Conservation (phyloP, 768 basidiomycete genomes). For the Trametes meyenii region DNA sequence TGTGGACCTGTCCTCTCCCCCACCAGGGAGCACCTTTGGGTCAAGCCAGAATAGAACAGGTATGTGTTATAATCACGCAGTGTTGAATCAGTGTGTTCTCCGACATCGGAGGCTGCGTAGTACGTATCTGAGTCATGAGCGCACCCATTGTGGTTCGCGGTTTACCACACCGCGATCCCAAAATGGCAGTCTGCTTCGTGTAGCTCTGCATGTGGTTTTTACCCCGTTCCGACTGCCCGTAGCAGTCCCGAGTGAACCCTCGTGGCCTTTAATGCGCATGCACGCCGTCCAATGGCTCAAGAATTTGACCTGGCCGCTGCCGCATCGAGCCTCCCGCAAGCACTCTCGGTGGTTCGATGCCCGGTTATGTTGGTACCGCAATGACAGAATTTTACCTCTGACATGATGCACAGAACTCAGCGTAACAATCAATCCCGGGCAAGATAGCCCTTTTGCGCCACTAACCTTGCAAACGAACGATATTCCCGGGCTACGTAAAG, state of each 20-base stretch:
- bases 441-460: conserved; percentile 37
- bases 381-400: not conserved
- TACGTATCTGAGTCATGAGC: too few species aligned
- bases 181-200: too few species aligned
- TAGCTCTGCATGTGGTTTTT: too few species aligned
- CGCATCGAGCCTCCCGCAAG: too few species aligned
- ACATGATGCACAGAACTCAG: conserved; percentile 46
- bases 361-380: not conserved
- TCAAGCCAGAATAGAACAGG: conserved; percentile 44
- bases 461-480: conserved; percentile 52
- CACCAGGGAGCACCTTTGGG: conserved; percentile 28
- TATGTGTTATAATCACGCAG: conserved; percentile 27
- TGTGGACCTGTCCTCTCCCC: conserved; percentile 36
- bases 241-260: too few species aligned
- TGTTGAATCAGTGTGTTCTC: not conserved
- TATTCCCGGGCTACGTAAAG: conserved; percentile 45
- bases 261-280: too few species aligned
- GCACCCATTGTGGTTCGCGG: too few species aligned
- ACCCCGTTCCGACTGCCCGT: too few species aligned
- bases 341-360: not conserved
- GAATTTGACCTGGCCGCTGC: too few species aligned
- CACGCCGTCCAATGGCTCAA: too few species aligned
- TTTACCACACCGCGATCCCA: too few species aligned
- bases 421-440: conserved; percentile 54
- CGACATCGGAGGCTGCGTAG: too few species aligned